phyloP scores from a whole-genome alignment of 1,139 yeast species.

The Kodamaea arcana region DNA sequence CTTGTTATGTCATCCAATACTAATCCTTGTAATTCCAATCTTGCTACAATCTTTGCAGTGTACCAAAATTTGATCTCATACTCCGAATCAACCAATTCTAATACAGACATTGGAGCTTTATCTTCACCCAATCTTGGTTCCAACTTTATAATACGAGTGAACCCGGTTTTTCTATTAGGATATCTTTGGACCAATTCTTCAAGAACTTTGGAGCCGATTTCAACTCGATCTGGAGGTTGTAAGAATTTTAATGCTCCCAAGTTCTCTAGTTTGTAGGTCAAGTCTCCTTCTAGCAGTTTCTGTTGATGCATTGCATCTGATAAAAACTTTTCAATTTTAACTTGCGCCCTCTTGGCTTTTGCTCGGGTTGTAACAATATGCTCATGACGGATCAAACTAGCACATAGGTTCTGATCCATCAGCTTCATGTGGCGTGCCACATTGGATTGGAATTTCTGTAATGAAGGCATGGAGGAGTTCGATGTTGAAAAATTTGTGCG shows the following conservation, averaged over 20 bases:
- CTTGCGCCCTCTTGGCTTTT: constrained; percentile 46
- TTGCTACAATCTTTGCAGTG: constrained; percentile 76
- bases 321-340: constrained; percentile 40
- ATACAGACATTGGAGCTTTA: constrained; percentile 83
- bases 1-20: constrained; percentile 59
- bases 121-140: constrained; percentile 86
- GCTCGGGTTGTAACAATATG: constrained; percentile 42
- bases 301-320: constrained; percentile 25
- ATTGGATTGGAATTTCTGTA: constrained; percentile 41
- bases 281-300: constrained; percentile 13
- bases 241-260: constrained; percentile 31
- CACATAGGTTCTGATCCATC: constrained; percentile 46
- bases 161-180: constrained; percentile 66
- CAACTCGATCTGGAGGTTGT: constrained; percentile 38
- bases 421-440: constrained; percentile 43
- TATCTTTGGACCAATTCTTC: constrained; percentile 65
- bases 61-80: constrained; percentile 75
- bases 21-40: constrained; percentile 63
- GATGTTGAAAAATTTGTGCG: neutral
- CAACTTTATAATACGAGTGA: constrained; percentile 76
- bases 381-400: constrained; percentile 45
- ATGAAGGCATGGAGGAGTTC: constrained; percentile 34
- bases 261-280: constrained; percentile 18
- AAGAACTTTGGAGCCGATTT: constrained; percentile 55
- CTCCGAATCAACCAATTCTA: constrained; percentile 78